A percentile compares a stretch with the other conserved stretches of the same genome.
Conservation (phyloP, 139 green algal species). For the Picochlorum sp. region DNA sequence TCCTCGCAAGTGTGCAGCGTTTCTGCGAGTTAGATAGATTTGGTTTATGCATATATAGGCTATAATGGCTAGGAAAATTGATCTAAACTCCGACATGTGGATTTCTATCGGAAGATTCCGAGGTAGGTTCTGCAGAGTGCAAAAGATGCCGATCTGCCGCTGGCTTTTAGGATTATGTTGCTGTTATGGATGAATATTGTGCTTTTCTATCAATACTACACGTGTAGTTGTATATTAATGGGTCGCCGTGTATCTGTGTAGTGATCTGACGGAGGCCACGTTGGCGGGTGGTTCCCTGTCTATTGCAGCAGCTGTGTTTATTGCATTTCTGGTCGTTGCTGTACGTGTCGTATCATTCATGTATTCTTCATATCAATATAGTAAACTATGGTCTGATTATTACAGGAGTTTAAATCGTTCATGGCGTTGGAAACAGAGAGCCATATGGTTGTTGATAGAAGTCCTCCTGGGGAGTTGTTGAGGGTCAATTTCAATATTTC, state of each 20-base stretch:
- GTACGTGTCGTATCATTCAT: constrained; percentile 36
- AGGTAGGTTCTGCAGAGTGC: constrained; percentile 12
- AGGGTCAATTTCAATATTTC: constrained; percentile 97
- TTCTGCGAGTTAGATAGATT: neutral
- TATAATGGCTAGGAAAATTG: constrained; percentile 5
- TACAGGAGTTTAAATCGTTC: constrained; percentile 80
- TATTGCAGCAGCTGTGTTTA: constrained; percentile 70
- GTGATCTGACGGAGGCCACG: constrained; percentile 89
- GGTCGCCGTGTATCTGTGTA: constrained; percentile 26
- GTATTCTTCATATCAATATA: neutral
- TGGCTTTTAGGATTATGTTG: neutral
- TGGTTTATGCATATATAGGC: neutral
- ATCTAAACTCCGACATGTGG: constrained; percentile 28
- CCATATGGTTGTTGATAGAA: constrained; percentile 82
- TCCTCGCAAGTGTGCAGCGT: too few species aligned
- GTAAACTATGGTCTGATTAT: neutral
- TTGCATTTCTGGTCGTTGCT: constrained; percentile 69
- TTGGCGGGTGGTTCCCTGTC: constrained; percentile 82
- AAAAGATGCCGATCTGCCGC: neutral
- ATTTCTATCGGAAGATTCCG: constrained; percentile 48
- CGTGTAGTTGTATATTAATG: too few species aligned
- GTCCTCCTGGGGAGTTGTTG: constrained; percentile 79
- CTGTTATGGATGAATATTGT: neutral
- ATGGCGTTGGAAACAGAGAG: constrained; percentile 52
- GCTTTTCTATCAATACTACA: constrained; percentile 3